Conservation (phyloP, 176 grass and related monocot species). For the Carex littledalei region DNA sequence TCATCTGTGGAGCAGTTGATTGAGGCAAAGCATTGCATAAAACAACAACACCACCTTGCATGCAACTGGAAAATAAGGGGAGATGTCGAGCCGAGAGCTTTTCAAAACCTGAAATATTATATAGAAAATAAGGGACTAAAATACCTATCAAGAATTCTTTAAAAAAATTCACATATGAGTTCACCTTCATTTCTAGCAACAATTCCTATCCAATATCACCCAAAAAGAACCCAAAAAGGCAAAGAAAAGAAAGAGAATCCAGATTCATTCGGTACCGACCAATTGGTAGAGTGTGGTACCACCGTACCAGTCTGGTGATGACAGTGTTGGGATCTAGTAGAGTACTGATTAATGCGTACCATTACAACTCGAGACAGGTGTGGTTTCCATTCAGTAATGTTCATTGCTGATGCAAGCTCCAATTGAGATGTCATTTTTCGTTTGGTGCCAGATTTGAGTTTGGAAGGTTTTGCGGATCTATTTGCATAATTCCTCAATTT, state of each 20-base stretch:
- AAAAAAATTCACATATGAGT: neutral
- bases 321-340: neutral
- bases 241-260: neutral
- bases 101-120: conserved; percentile 43
- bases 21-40: conserved; percentile 58
- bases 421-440: conserved; percentile 12
- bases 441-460: conserved; percentile 23
- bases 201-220: neutral
- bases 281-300: neutral
- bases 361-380: conserved; percentile 53
- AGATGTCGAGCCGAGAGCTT: conserved; percentile 48
- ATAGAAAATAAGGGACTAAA: neutral
- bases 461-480: neutral
- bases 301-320: neutral
- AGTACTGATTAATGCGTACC: conserved; percentile 24
- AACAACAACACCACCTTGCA: conserved; percentile 50
- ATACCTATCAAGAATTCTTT: neutral
- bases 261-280: neutral
- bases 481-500: conserved; percentile 57
- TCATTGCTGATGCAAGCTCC: conserved; percentile 15
- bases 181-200: neutral
- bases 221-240: neutral
- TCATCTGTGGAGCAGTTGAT: conserved; percentile 55
- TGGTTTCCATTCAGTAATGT: conserved; percentile 26
- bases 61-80: conserved; percentile 58